Base-by-base conservation (phyloP, 192 early-diverging fungal genomes). In the Spinellus fusiger region DNA sequence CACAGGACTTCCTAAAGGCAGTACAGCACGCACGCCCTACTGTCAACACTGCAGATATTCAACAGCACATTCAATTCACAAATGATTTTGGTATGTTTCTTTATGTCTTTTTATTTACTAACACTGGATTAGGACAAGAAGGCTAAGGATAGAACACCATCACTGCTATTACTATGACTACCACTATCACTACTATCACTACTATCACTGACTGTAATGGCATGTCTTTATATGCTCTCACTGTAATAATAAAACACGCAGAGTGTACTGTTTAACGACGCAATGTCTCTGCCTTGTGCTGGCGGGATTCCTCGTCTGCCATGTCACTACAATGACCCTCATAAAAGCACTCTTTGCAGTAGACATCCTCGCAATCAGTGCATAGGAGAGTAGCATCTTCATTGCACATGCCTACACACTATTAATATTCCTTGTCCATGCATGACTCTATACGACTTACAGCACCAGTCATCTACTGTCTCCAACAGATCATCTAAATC, bases 1-100 rank as follows among this genome's bases (percentile, higher is more conserved):
- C 87, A 25, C 54, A 79, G 2, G 96, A 99, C 67, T 99, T 99
- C 66, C 56, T 92, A 51, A 82, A 84, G 74, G 91, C 94, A 0
- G 81, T 90, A 35, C 77, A 86, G 66, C 84, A 75, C 48, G 84
- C 82, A 35, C 75, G 91, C 44, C 89, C 89, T 15, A 92, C 89
- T 49, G 94, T 96, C 31, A 94, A 93, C 58, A 79, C 77, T 31
- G 83, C 81, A 1, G 96, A 98, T 65, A 66, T 99, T 31, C 59
- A 71, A 29, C 80, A 85, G 61, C 92, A 98, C 64, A 84, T 84
- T n/a, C 81, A 94, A 59, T 98, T 94, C 75, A 99, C 96, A 54
- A 74, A 78, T 25, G 86, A 95, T 66, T 89, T 91, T 82, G 86
- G 88, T 62, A 62, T 15, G 48, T 51, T n/a, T n/a, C n/a, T n/a